Base-by-base conservation (phyloP, 768 basidiomycete species). In the Hysterangium stoloniferum region DNA sequence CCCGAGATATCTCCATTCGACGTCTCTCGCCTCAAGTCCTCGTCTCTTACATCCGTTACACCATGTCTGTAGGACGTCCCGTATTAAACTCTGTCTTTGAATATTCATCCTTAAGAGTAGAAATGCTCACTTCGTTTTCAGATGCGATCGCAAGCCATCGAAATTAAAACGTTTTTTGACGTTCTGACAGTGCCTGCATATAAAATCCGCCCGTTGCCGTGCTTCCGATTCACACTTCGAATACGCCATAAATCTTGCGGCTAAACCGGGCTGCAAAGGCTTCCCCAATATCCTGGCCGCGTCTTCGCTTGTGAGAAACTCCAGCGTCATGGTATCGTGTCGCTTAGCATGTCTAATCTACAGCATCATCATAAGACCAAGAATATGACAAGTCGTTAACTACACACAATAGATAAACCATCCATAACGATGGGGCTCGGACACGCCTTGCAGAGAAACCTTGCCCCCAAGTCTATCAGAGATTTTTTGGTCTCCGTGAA, bases 291-390 rank as follows among this genome's bases (percentile, higher is more conserved):
- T 28, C 19, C 32, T 41, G 33, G 41, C 15, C 27, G 44, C 43
- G 42, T 24, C 15, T 45, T 62, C 6, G 52, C 44, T 57, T 11
- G 61, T 28, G 0, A 69, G 52, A 28, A 76, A 4, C 2, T 63
- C 56, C 43, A 84, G 56, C 17, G 67, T 40, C 73, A 77, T 78
- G 6, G 64, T 57, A 0, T 77, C 71, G 55, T 86, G 84, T n/a
- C 84, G 74, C 54, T 80, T 78, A 35, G 72, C 73, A 60, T 86
- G 84, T 0, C 77, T 77, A 29, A 75, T 64, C 83, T 85, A 58
- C n/a, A 38, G 38, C 22, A 34, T 35, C 38, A 17, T 4, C 15
- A 28, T 24, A 32, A 40, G 20, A 22, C 19, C 13, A 12, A 12
- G 49, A 34, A 22, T 32, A 9, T 7, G 27, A 22, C 12, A 17